phyloP scores from a whole-genome alignment of 2,329 filamentous ascomycete genomes.

The Nakataea oryzae region DNA sequence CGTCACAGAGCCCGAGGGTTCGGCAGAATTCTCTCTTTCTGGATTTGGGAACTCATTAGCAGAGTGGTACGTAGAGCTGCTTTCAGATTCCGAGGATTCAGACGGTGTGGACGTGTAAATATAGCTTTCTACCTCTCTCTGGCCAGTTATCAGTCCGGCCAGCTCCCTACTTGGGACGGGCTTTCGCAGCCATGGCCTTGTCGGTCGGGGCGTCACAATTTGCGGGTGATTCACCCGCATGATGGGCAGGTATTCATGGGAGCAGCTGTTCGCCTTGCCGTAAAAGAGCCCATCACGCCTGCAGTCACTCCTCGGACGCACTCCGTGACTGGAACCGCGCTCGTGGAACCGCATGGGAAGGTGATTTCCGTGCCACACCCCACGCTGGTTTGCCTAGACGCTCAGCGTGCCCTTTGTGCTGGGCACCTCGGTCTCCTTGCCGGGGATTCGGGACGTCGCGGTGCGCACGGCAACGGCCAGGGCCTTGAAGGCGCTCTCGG shows the following conservation, averaged over 20 bases:
- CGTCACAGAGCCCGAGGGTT: too few relatives aligned
- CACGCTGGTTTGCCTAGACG: conserved; percentile 26
- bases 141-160: neutral
- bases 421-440: conserved; percentile 82
- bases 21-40: too few relatives aligned
- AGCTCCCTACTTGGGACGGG: neutral
- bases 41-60: neutral
- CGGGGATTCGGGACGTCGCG: conserved; percentile 65
- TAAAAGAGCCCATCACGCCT: neutral
- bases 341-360: neutral
- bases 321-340: neutral
- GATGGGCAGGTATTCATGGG: neutral
- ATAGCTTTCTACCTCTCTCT: neutral
- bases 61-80: neutral
- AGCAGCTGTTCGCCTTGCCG: neutral
- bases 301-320: neutral
- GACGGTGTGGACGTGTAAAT: neutral
- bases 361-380: neutral
- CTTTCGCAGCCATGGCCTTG: too few relatives aligned
- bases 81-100: neutral
- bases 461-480: conserved; percentile 74
- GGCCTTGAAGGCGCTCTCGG: conserved; percentile 96
- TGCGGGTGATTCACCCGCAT: neutral
- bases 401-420: conserved; percentile 91
- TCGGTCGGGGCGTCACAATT: neutral